Evolutionary conservation across 1,284 basidiomycete genomes (phyloP).

Genomic region (Coniferiporia sulphurascens): DNA sequence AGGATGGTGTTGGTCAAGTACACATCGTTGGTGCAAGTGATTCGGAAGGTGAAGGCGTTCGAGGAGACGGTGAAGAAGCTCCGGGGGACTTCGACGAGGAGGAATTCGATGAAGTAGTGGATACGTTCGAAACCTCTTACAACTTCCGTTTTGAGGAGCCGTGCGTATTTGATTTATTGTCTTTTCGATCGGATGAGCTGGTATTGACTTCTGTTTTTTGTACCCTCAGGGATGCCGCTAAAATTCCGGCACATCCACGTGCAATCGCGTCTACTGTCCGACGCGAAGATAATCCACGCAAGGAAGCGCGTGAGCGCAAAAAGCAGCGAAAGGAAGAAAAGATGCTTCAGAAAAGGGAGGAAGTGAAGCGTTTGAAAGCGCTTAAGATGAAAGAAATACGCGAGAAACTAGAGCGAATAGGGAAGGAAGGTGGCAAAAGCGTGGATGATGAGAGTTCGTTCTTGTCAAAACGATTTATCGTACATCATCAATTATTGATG

Average conservation of each 20-base stretch:
- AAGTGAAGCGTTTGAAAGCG: conserved; percentile 73
- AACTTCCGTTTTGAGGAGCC: conserved; percentile 95
- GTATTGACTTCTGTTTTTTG: not conserved
- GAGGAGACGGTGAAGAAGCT: not conserved
- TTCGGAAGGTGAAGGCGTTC: conserved; percentile 26
- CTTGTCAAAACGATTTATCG: not conserved
- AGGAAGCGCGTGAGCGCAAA: conserved; percentile 72
- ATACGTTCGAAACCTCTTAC: conserved; percentile 79
- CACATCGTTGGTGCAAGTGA: conserved; percentile 25
- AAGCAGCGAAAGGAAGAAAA: conserved; percentile 80
- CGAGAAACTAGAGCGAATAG: conserved; percentile 67
- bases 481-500: not conserved
- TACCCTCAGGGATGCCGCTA: conserved; percentile 53
- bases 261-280: conserved; percentile 66
- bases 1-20: conserved; percentile 24
- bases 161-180: conserved; percentile 40
- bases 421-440: conserved; percentile 55
- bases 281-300: conserved; percentile 74
- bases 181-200: not conserved
- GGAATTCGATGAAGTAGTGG: conserved; percentile 69
- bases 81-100: conserved; percentile 37
- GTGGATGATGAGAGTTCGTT: conserved; percentile 41
- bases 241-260: conserved; percentile 80
- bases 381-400: conserved; percentile 83
- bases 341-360: conserved; percentile 69